These are phyloP conservation scores for Candida stauntonica DNA, from an alignment of 805 yeast species.

Conservation along the genomic window DNA sequence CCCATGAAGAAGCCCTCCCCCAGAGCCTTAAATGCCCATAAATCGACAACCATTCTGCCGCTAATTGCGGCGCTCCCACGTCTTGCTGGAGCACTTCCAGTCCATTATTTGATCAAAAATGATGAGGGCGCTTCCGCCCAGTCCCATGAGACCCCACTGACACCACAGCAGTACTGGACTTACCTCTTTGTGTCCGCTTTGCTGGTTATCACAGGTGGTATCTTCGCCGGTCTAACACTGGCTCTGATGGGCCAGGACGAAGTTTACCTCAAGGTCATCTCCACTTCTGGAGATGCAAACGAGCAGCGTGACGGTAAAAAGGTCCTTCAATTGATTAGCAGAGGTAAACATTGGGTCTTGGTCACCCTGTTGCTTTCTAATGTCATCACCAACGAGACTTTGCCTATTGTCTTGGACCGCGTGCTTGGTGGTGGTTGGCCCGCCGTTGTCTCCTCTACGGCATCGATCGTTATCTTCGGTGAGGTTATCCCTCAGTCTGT, in stretches of 20 bases:
- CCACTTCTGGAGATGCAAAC: constrained; percentile 70
- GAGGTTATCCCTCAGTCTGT: constrained; percentile 94
- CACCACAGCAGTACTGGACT: constrained; percentile 24
- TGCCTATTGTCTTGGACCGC: constrained; percentile 90
- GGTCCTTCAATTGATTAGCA: constrained; percentile 66
- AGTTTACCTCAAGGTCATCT: constrained; percentile 85
- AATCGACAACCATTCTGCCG: constrained; percentile 4
- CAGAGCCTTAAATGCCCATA: constrained; percentile 8
- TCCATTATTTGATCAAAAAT: constrained; percentile 6
- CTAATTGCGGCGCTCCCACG: constrained; percentile 13
- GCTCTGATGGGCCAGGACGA: constrained; percentile 99
- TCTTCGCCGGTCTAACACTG: constrained; percentile 91
- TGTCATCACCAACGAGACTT: constrained; percentile 89
- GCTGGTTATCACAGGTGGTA: constrained; percentile 75
- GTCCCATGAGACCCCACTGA: constrained; percentile 9
- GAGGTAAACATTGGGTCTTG: constrained; percentile 94
- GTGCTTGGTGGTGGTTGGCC: constrained; percentile 97
- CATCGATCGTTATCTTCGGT: constrained; percentile 88
- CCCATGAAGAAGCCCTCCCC: background rate
- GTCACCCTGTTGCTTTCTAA: constrained; percentile 83
- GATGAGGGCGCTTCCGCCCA: constrained; percentile 1
- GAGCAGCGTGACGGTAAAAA: constrained; percentile 68
- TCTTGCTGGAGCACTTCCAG: constrained; percentile 13
- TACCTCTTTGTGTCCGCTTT: constrained; percentile 42
- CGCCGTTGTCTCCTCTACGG: constrained; percentile 92